These are phyloP conservation scores for Myxozyma udenii DNA, from an alignment of 805 yeast species.

Conservation along the genomic window DNA sequence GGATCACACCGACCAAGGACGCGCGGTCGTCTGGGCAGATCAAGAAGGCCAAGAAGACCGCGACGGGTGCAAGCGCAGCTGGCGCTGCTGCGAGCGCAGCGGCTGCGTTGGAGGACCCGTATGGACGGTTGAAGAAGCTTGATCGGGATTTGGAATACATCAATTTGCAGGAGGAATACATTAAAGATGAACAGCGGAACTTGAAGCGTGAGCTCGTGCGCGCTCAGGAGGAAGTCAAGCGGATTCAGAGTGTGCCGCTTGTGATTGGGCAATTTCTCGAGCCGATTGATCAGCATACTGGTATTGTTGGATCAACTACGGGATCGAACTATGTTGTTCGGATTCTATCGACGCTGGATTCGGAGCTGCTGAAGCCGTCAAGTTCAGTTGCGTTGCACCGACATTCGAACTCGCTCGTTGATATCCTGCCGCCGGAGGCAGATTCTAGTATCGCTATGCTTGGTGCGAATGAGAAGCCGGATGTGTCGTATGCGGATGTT, in stretches of 20 bases:
- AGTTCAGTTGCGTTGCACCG: slow-evolving; percentile 97
- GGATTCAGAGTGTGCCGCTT: slow-evolving; percentile 94
- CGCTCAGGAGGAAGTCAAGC: slow-evolving; percentile 97
- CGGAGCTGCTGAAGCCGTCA: slow-evolving; percentile 90
- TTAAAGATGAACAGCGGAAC: slow-evolving; percentile 97
- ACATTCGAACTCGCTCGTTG: slow-evolving; percentile 96
- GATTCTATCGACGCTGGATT: slow-evolving; percentile 87
- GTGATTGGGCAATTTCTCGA: slow-evolving; percentile 98
- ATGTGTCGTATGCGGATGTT: slow-evolving; percentile 94
- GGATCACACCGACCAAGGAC: slow-evolving; percentile 42
- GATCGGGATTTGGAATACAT: slow-evolving; percentile 87
- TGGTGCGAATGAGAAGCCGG: slow-evolving; percentile 92
- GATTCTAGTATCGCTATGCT: slow-evolving; percentile 94
- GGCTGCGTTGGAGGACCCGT: slow-evolving; percentile 54
- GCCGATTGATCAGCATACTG: slow-evolving; percentile 94
- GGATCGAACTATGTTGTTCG: slow-evolving; percentile 97
- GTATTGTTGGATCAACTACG: slow-evolving; percentile 95
- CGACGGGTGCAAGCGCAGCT: background rate
- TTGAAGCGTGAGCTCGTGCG: slow-evolving; percentile 88
- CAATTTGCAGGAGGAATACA: slow-evolving; percentile 88
- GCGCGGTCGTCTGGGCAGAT: slow-evolving; percentile 31
- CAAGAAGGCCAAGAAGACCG: slow-evolving; percentile 5
- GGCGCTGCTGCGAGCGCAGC: background rate
- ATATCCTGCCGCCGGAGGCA: slow-evolving; percentile 97
- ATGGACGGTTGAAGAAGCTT: slow-evolving; percentile 77